phyloP scores from a whole-genome alignment of 2,329 filamentous ascomycete genomes.

The Diaporthe vaccinii region DNA sequence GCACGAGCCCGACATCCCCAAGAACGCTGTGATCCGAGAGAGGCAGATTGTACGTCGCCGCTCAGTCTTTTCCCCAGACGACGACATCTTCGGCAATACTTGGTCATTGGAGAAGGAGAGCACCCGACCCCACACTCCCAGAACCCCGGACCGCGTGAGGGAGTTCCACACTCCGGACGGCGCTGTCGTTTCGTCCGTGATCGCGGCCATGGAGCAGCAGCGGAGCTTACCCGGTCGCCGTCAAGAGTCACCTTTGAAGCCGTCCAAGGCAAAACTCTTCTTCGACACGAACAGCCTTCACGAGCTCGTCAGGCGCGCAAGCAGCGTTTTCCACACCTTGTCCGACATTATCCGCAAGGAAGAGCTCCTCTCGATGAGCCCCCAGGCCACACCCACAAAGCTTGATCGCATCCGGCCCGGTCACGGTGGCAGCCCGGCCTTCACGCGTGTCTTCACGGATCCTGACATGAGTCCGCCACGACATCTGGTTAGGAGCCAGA shows the following conservation, averaged over 20 bases:
- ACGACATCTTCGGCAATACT: slow-evolving; percentile 73
- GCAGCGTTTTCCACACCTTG: slow-evolving; percentile 69
- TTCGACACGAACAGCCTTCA: slow-evolving; percentile 79
- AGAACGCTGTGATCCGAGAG: slow-evolving; percentile 67
- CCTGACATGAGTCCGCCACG: slow-evolving; percentile 69
- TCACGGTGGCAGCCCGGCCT: slow-evolving; percentile 74
- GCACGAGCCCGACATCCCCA: slow-evolving; percentile 60
- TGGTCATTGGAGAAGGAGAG: slow-evolving; percentile 60
- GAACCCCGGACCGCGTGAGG: slow-evolving; percentile 53
- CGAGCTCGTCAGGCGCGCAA: slow-evolving; percentile 73
- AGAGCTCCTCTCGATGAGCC: slow-evolving; percentile 70
- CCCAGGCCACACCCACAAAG: slow-evolving; percentile 62
- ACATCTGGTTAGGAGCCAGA: slow-evolving; percentile 65
- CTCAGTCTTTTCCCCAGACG: slow-evolving; percentile 75
- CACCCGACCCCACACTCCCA: slow-evolving; percentile 52
- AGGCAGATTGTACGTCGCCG: slow-evolving; percentile 65
- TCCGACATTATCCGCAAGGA: slow-evolving; percentile 71
- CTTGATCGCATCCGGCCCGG: slow-evolving; percentile 56
- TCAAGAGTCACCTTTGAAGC: slow-evolving; percentile 50
- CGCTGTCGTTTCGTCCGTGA: slow-evolving; percentile 71
- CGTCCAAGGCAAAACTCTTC: slow-evolving; percentile 68
- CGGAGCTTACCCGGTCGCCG: slow-evolving; percentile 59
- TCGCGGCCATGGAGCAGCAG: slow-evolving; percentile 73
- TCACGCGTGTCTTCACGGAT: slow-evolving; percentile 76
- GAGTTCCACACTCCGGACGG: slow-evolving; percentile 50